Evolutionary conservation across 306 rosid genomes (phyloP), one percentile per base, ranked within the genome.

Genomic region (Neltuma alba): DNA sequence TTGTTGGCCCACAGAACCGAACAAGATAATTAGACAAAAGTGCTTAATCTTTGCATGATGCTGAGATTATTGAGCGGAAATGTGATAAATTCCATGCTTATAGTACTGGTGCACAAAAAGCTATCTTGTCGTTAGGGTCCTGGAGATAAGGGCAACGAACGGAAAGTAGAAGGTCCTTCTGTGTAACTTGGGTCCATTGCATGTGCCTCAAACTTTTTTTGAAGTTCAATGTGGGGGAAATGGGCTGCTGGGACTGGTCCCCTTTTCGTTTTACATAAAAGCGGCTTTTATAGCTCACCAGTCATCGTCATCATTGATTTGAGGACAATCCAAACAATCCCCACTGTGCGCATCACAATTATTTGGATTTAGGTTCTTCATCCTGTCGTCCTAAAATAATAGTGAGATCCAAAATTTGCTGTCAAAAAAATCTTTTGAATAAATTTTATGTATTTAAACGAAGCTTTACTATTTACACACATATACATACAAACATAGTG

Each of bases 321-420:
- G 37, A 60, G 66, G 37, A 28, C 18, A 58, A 70, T 76, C 73
- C 47, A 58, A 11, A 23, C 14, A 33, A 12, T 5, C 9, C 31
- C 27, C n/a, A n/a, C n/a, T n/a, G n/a, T n/a, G 77, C 50, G 81
- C 61, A 70, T 3, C 9, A 37, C 6, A 47, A 76, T 55, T 57
- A 25, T 75, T 75, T 23, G 30, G 62, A 21, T n/a, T 7, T 8
- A 21, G 60, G 1, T 20, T 52, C 2, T 7, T 52, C n/a, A 5
- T 48, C n/a, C n/a, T 48, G 5, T 48, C 7, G 18, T 14, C 55
- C 2, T 18, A 48, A 48, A 48, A 15, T 48, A 48, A 20, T 5
- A 33, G 36, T 2, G 5, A 20, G 58, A 20, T 21, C 21, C 14
- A 21, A 3, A 21, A 8, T n/a, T n/a, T n/a, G n/a, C n/a, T n/a